These are phyloP conservation scores for Oryza glumipatula DNA, from an alignment of 176 grass and related monocot genomes.

Conservation along the genomic window DNA sequence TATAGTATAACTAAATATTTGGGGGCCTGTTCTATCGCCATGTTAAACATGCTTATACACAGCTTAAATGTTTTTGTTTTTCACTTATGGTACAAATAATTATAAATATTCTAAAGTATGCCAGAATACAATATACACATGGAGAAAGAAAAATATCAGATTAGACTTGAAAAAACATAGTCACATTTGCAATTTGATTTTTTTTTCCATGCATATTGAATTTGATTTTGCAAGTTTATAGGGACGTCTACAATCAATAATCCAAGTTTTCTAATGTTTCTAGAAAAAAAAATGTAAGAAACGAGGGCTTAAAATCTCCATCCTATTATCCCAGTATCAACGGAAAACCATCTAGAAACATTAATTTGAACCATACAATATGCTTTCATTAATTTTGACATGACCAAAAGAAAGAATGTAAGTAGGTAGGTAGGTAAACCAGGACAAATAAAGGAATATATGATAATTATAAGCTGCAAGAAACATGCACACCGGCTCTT, in stretches of 20 bases:
- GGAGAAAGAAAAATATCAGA: too few relatives aligned
- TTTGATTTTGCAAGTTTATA: neutral
- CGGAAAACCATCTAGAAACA: neutral
- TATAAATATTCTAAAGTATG: too few relatives aligned
- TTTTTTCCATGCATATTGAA: neutral
- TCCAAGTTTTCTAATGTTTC: neutral
- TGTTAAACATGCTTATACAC: too few relatives aligned
- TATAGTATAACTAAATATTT: too few relatives aligned
- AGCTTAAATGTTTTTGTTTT: too few relatives aligned
- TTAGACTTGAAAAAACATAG: too few relatives aligned
- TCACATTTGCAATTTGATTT: neutral
- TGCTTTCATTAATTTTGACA: neutral
- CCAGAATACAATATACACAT: too few relatives aligned
- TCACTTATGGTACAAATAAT: too few relatives aligned
- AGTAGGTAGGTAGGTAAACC: neutral
- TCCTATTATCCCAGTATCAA: neutral
- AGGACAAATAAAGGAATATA: conserved; percentile 15
- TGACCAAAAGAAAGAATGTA: conserved; percentile 6
- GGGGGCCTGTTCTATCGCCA: too few relatives aligned
- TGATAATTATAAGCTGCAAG: conserved; percentile 1
- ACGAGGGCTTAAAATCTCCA: neutral
- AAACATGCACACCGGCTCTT: conserved; percentile 27
- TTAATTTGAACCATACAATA: neutral
- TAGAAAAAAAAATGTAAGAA: neutral
- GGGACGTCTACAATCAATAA: neutral